Conservation (phyloP, 768 basidiomycete species). For the Lactifluus subvellereus region DNA sequence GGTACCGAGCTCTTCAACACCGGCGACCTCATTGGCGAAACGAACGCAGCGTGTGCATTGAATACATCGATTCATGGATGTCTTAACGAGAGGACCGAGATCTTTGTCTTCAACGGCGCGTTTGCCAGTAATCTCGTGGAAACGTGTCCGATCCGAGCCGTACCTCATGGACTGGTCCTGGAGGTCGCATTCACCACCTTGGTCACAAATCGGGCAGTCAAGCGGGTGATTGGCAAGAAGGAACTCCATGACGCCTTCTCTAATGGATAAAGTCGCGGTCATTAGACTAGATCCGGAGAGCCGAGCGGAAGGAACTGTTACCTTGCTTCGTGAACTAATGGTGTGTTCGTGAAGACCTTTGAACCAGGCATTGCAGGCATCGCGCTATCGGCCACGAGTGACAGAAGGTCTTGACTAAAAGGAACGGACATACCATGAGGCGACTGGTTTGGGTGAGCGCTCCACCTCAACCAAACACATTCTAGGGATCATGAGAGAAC, state of each 20-base stretch:
- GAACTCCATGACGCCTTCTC: slow-evolving; percentile 99
- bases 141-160: slow-evolving; percentile 93
- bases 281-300: slow-evolving; percentile 23
- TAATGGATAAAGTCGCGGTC: slow-evolving; percentile 26
- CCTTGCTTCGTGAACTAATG: slow-evolving; percentile 85
- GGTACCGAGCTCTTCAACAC: slow-evolving; percentile 94
- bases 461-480: slow-evolving; percentile 99
- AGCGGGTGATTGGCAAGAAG: slow-evolving; percentile 95
- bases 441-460: slow-evolving; percentile 89
- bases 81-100: slow-evolving; percentile 96
- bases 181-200: slow-evolving; percentile 97
- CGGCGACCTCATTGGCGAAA: slow-evolving; percentile 98
- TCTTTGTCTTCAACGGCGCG: slow-evolving; percentile 99
- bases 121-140: slow-evolving; percentile 98
- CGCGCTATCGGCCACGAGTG: slow-evolving; percentile 46
- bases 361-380: slow-evolving; percentile 97
- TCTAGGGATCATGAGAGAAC: slow-evolving; percentile 35
- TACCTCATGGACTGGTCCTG: slow-evolving; percentile 99
- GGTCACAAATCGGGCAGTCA: slow-evolving; percentile 98
- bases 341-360: slow-evolving; percentile 91
- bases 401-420: neutral
- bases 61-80: slow-evolving; percentile 98
- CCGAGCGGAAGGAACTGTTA: slow-evolving; percentile 28
- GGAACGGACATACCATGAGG: slow-evolving; percentile 64
- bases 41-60: slow-evolving; percentile 99